Evolutionary conservation across 23 red algal genomes (phyloP).

Genomic region (Gracilaria gracilis): DNA sequence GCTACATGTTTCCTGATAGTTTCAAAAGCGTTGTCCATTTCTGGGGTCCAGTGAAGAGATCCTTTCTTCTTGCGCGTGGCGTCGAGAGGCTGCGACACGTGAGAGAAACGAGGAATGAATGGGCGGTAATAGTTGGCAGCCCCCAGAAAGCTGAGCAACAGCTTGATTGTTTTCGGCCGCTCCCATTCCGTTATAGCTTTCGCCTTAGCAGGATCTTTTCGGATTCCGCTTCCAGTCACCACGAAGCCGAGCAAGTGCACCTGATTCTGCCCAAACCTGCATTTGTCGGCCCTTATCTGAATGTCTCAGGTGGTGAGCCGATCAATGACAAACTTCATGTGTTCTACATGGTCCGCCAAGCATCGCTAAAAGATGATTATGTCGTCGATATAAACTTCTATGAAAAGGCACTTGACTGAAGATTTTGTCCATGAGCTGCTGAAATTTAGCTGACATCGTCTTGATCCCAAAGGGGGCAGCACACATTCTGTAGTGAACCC

Average conservation of each 20-base stretch:
- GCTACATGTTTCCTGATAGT: too few species aligned
- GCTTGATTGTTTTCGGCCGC: not conserved
- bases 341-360: not conserved
- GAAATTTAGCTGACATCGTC: conserved; percentile 1
- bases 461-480: conserved; percentile 4
- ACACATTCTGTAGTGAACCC: not conserved
- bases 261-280: conserved; percentile 10
- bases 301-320: not conserved
- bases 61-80: not conserved
- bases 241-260: conserved; percentile 1
- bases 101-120: not conserved
- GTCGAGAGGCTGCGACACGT: not conserved
- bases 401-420: not conserved
- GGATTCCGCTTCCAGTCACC: not conserved
- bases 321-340: not conserved
- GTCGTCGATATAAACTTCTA: conserved; percentile 20
- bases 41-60: not conserved
- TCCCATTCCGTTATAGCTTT: not conserved
- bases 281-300: conserved; percentile 27
- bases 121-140: not conserved
- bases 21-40: not conserved
- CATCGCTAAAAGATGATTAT: not conserved
- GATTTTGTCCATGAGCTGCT: not conserved
- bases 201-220: conserved; percentile 4
- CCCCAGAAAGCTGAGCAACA: not conserved